Evolutionary conservation across 1,139 yeast genomes (phyloP).

Genomic region (Scheffersomyces segobiensis): DNA sequence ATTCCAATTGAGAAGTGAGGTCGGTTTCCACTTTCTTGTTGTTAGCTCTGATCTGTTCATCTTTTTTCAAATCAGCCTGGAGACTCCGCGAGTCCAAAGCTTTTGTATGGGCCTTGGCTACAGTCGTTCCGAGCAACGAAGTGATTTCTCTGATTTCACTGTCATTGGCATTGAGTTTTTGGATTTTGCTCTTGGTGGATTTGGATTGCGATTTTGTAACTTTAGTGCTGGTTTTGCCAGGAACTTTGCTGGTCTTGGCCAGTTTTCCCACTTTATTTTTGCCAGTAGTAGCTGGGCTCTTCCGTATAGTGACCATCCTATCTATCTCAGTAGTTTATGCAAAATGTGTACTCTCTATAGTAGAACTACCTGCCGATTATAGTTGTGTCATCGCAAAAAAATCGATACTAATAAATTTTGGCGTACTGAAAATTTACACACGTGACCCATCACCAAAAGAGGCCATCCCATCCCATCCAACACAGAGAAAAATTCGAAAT

Average conservation of each 20-base stretch:
- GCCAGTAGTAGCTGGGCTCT: background rate
- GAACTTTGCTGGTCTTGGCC: background rate
- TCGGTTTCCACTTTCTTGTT: constrained; percentile 51
- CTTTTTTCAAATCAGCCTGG: constrained; percentile 45
- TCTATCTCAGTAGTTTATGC: background rate
- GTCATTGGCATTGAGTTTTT: constrained; percentile 42
- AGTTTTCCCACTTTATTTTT: background rate
- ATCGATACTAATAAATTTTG: background rate
- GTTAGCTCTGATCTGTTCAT: constrained; percentile 35
- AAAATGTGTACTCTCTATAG: background rate
- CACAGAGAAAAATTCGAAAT: constrained; percentile 1
- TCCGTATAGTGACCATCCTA: background rate
- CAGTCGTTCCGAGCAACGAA: constrained; percentile 17
- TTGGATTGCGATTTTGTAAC: constrained; percentile 23
- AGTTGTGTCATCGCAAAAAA: background rate
- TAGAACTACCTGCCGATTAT: no score
- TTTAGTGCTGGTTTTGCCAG: constrained; percentile 9
- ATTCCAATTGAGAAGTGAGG: constrained; percentile 57
- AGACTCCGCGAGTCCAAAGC: constrained; percentile 34
- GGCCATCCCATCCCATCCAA: constrained; percentile 1
- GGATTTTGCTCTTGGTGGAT: constrained; percentile 41
- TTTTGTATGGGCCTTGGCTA: constrained; percentile 14
- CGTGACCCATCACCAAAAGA: background rate
- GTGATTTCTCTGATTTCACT: constrained; percentile 40
- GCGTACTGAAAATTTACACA: background rate